Conservation (phyloP, 2,329 filamentous ascomycete genomes). For the Phialocephala sp. region DNA sequence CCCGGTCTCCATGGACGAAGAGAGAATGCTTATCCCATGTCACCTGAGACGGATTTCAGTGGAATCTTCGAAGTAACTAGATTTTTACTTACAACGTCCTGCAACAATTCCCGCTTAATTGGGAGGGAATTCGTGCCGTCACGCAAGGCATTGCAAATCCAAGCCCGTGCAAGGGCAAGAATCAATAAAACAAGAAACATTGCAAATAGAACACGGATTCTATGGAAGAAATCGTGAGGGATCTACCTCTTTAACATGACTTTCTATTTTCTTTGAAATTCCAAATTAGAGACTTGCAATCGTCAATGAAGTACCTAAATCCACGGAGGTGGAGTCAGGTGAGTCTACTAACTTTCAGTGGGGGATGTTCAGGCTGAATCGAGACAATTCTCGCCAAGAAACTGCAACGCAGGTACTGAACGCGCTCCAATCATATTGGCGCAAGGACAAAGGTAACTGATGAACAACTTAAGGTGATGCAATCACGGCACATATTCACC, state of each 20-base stretch:
- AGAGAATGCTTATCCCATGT: constrained; percentile 77
- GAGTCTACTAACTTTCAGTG: background rate
- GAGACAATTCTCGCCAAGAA: background rate
- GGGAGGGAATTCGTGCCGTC: background rate
- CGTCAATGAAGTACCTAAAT: background rate
- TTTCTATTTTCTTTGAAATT: background rate
- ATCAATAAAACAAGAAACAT: background rate
- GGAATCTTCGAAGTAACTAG: too few species aligned
- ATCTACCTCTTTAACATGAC: background rate
- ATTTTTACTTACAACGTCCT: background rate
- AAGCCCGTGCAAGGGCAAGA: background rate
- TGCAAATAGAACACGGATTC: background rate
- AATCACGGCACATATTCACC: background rate
- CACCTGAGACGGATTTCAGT: constrained; percentile 44
- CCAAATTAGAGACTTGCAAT: background rate
- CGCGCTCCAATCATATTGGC: background rate
- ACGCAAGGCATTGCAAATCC: background rate
- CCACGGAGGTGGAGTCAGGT: background rate
- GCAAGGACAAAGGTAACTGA: background rate
- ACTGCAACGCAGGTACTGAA: constrained; percentile 1
- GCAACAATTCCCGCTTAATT: background rate
- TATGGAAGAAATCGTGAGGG: background rate
- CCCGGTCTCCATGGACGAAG: constrained; percentile 70
- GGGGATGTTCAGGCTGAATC: constrained; percentile 1
- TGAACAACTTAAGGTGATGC: background rate